Conservation (phyloP, 1,139 yeast genomes). For the Saccharomyces pastorianus region DNA sequence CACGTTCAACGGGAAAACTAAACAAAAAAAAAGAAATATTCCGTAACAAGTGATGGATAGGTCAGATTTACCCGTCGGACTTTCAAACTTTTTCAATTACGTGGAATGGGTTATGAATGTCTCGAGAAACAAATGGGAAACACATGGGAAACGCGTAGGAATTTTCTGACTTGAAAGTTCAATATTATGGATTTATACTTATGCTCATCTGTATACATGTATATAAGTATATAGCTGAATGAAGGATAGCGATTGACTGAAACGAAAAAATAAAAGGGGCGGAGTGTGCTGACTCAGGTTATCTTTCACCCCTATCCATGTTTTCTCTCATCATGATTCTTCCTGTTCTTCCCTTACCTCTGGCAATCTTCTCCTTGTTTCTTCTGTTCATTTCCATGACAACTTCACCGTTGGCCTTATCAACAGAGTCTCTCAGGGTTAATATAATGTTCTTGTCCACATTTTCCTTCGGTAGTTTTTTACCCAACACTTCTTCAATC, state of each 20-base stretch:
- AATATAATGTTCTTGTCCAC: slow-evolving; percentile 72
- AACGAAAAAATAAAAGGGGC: neutral
- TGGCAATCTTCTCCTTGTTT: slow-evolving; percentile 34
- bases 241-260: too few relatives aligned
- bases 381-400: slow-evolving; percentile 76
- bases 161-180: too few relatives aligned
- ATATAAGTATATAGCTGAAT: too few relatives aligned
- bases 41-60: too few relatives aligned
- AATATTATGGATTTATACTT: too few relatives aligned
- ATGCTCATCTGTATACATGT: too few relatives aligned
- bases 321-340: slow-evolving; percentile 34
- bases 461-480: slow-evolving; percentile 73
- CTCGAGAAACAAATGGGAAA: too few relatives aligned
- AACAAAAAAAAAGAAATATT: too few relatives aligned
- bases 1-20: neutral
- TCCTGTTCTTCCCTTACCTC: slow-evolving; percentile 35
- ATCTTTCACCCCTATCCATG: slow-evolving; percentile 43
- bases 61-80: too few relatives aligned
- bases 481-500: slow-evolving; percentile 79
- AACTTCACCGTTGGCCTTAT: slow-evolving; percentile 87
- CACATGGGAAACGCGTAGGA: too few relatives aligned
- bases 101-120: too few relatives aligned
- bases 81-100: too few relatives aligned
- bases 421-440: slow-evolving; percentile 78
- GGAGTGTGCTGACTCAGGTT: slow-evolving; percentile 1